Evolutionary conservation across 306 rosid species (phyloP).

Genomic region (Sechiopsis laciniata): DNA sequence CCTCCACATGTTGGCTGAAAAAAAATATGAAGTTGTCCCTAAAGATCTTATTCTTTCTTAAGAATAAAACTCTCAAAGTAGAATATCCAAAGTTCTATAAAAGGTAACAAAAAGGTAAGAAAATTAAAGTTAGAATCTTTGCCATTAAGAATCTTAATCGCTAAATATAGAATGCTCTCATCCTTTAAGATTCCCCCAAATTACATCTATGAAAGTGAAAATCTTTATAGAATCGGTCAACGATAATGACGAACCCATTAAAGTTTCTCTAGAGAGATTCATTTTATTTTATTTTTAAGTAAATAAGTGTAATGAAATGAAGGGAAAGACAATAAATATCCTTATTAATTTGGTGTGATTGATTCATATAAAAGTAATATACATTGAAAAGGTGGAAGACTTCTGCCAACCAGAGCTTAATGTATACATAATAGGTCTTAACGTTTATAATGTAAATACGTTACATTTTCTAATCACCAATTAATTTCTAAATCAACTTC

Average conservation of each 20-base stretch:
- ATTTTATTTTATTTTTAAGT: too few species aligned
- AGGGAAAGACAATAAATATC: background rate
- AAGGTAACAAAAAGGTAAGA: background rate
- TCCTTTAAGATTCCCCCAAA: background rate
- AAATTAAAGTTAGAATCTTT: background rate
- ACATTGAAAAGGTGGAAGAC: too few species aligned
- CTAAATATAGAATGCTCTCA: background rate
- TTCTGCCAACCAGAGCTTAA: too few species aligned
- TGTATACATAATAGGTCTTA: too few species aligned
- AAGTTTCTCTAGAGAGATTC: background rate
- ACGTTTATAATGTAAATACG: too few species aligned
- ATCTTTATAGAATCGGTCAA: background rate
- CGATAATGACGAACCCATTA: background rate
- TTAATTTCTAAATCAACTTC: too few species aligned
- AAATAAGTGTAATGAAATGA: background rate
- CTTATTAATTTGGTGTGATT: background rate
- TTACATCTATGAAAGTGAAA: background rate
- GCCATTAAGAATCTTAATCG: background rate
- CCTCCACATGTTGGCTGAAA: too few species aligned
- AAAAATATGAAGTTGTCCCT: background rate
- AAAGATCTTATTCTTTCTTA: background rate
- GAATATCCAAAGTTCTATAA: background rate
- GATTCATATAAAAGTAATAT: too few species aligned
- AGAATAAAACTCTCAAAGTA: background rate
- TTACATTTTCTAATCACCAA: too few species aligned